Evolutionary conservation across 2,329 filamentous ascomycete species (phyloP).

Genomic region (Chrysoporthe austroafricana): DNA sequence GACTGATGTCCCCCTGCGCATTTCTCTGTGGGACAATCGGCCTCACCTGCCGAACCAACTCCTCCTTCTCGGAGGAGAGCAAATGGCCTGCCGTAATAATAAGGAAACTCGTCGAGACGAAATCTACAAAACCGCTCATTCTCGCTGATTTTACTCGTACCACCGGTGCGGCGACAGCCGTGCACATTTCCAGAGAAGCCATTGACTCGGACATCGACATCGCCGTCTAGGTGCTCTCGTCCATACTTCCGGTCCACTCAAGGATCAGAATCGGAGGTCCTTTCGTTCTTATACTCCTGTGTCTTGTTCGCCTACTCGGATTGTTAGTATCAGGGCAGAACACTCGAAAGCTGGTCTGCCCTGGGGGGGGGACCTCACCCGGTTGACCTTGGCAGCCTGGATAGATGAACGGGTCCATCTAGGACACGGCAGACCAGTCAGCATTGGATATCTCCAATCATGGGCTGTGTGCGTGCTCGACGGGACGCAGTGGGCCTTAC

Average conservation of each 20-base stretch:
- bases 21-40: not conserved
- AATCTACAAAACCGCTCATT: too few species aligned
- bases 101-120: too few species aligned
- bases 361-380: constrained; percentile 16
- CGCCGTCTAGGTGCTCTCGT: not conserved
- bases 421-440: not conserved
- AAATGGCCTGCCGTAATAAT: too few species aligned
- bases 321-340: not conserved
- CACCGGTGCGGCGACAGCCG: too few species aligned
- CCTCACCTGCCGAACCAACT: not conserved
- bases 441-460: not conserved
- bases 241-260: not conserved
- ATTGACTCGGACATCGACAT: not conserved
- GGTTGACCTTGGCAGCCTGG: constrained; percentile 28
- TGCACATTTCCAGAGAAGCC: too few species aligned
- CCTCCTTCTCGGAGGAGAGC: too few species aligned
- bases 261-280: not conserved
- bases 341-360: too few species aligned
- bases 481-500: not conserved
- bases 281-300: constrained; percentile 18
- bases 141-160: too few species aligned
- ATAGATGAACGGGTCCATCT: constrained; percentile 29
- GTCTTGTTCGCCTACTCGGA: constrained; percentile 15
- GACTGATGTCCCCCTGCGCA: not conserved
- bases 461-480: not conserved